Evolutionary conservation across 2,329 filamentous ascomycete genomes (phyloP), one percentile per base, ranked within the genome.

Genomic region (Ophiostoma quercus): DNA sequence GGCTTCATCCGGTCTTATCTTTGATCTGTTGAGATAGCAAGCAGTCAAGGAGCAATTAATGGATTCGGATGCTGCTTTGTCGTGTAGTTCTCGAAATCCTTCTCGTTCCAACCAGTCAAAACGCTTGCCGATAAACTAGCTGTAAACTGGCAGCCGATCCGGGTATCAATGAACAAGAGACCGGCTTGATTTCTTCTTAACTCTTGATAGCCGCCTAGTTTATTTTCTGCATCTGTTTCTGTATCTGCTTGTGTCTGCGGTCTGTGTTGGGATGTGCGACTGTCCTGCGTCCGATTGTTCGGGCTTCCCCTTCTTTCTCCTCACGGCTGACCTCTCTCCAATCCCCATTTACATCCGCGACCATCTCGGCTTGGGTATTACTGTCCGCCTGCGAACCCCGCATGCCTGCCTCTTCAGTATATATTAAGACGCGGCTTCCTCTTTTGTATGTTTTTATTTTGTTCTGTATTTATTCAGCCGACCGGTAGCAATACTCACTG

Each of bases 361-460:
- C 43, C 43, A 47, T 57, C 51, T 57, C 51, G 51, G 51, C 51
- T 57, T 25, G 22, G 22, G 3, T 57, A 29, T 57, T 57, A 25
- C 22, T 25, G 51, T 57, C 51, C 51, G 51, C 9, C n/a, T 25
- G 22, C n/a, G 51, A 57, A 62, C 57, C 57, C 57, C 57, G 57
- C 57, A 62, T 19, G 25, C 57, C 57, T 60, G 25, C 25, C 57
- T 60, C 54, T 2, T 2, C 22, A 29, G 51, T 8, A 25, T 25
- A 57, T 57, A 32, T 29, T 29, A 62, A 16, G 25, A 62, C 22
- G 12, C 12, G 57, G 57, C 25, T 16, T 32, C 25, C 25, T 62
- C n/a, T 57, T 57, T 29, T 29, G 25, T 29, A 29, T 57, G 51
- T 19, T 14, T 29, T 43, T 25, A 37, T 25, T 5, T 39, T 9